Conservation (phyloP, 768 basidiomycete species). For the Xerocomellus chrysenteron region DNA sequence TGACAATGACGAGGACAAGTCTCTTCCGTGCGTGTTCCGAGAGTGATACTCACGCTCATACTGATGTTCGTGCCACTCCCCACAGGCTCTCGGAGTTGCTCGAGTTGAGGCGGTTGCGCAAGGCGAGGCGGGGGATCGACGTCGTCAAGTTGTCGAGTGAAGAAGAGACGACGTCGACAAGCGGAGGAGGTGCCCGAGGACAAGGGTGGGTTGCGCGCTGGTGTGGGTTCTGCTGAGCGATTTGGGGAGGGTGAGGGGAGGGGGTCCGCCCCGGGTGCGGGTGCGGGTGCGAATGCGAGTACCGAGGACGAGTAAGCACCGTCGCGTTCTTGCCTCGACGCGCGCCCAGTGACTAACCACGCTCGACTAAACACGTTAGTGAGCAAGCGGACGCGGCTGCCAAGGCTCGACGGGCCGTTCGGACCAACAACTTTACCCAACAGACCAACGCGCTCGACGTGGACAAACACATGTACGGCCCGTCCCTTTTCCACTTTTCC, state of each 20-base stretch:
- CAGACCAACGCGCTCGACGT: slow-evolving; percentile 96
- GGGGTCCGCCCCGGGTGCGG: no score
- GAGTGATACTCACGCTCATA: neutral
- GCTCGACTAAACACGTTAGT: slow-evolving; percentile 31
- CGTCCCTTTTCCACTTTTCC: slow-evolving; percentile 45
- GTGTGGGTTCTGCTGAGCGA: neutral
- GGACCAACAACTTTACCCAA: slow-evolving; percentile 93
- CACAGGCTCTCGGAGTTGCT: slow-evolving; percentile 78
- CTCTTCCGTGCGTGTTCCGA: slow-evolving; percentile 47
- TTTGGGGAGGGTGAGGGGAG: no score
- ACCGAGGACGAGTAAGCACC: slow-evolving; percentile 48
- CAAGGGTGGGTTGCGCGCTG: slow-evolving; percentile 52
- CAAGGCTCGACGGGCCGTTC: slow-evolving; percentile 69
- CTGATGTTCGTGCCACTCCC: neutral
- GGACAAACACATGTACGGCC: slow-evolving; percentile 91
- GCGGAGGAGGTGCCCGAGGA: slow-evolving; percentile 44
- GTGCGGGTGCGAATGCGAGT: no score
- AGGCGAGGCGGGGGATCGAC: slow-evolving; percentile 80
- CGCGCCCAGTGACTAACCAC: no score
- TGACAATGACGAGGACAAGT: slow-evolving; percentile 39
- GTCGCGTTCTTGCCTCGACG: neutral
- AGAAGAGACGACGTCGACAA: slow-evolving; percentile 63
- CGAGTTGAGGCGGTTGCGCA: slow-evolving; percentile 75
- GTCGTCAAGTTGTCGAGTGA: slow-evolving; percentile 80
- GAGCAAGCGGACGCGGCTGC: slow-evolving; percentile 68